Percentiles rank a stretch among this genome's conserved stretches.
Evolutionary conservation across 306 rosid species (phyloP).

Genomic region (Pueraria montana): DNA sequence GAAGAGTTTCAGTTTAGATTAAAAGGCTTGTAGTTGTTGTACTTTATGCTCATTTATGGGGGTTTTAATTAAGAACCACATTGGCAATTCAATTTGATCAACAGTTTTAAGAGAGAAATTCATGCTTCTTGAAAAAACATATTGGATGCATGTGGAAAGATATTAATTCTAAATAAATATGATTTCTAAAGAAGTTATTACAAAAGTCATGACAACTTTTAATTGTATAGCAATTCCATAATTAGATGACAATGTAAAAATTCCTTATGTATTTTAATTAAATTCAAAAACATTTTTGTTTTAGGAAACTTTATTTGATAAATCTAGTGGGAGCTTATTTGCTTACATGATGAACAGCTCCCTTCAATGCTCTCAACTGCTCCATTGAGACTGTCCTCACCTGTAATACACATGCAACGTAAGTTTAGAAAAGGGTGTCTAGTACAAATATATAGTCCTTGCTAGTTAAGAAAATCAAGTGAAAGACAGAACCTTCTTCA

Average conservation of each 20-base stretch:
- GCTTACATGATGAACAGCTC: constrained; percentile 73
- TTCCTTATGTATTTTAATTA: neutral
- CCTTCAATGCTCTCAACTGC: constrained; percentile 64
- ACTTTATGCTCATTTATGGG: neutral
- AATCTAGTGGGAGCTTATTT: neutral
- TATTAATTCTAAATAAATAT: too few relatives aligned
- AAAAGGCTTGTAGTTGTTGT: neutral
- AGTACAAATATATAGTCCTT: neutral
- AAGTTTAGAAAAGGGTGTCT: neutral
- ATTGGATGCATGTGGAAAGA: too few relatives aligned
- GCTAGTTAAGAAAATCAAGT: neutral
- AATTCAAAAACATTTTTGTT: neutral
- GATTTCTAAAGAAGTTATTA: neutral
- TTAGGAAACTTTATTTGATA: neutral
- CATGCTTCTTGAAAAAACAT: too few relatives aligned
- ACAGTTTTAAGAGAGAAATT: neutral
- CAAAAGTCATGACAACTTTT: neutral
- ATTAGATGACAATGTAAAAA: too few relatives aligned
- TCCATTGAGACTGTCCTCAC: constrained; percentile 76
- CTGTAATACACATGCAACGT: constrained; percentile 47
- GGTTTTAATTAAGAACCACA: too few relatives aligned
- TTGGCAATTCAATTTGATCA: neutral
- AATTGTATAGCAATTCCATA: neutral
- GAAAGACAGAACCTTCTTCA: constrained; percentile 62
- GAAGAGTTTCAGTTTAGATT: neutral